phyloP scores from a whole-genome alignment of 2,329 filamentous ascomycete species.

The Colletotrichum sojae region DNA sequence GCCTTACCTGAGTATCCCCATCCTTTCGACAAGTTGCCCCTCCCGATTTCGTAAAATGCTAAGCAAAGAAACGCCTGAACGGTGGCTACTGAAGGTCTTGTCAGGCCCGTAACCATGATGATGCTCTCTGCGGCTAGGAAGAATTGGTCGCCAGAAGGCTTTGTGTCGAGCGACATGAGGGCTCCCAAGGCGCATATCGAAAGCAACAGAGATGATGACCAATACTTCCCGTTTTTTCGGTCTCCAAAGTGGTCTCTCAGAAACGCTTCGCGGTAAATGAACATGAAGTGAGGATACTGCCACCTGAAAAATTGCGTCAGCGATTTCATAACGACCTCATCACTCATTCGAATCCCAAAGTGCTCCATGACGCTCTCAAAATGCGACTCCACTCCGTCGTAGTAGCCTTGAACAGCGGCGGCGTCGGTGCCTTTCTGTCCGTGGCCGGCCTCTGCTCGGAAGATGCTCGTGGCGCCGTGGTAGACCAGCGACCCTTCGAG shows the following conservation, averaged over 20 bases:
- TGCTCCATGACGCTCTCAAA: constrained; percentile 43
- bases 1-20: constrained; percentile 47
- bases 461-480: constrained; percentile 47
- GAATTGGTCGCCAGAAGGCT: constrained; percentile 41
- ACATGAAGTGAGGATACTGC: constrained; percentile 51
- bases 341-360: constrained; percentile 45
- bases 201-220: constrained; percentile 45
- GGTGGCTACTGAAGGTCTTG: constrained; percentile 43
- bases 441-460: constrained; percentile 36
- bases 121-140: constrained; percentile 46
- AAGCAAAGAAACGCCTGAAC: constrained; percentile 48
- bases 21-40: constrained; percentile 47
- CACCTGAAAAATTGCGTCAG: constrained; percentile 47
- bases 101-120: constrained; percentile 45
- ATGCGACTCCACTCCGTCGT: constrained; percentile 32
- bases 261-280: constrained; percentile 50
- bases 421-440: neutral
- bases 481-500: constrained; percentile 41
- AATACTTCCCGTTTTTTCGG: constrained; percentile 43
- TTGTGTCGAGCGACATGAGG: constrained; percentile 38
- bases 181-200: constrained; percentile 46
- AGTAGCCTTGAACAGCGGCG: constrained; percentile 1
- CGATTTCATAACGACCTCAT: constrained; percentile 41
- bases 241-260: constrained; percentile 42
- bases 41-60: constrained; percentile 48